phyloP scores from a whole-genome alignment of 192 early-diverging fungal genomes.

The Podochytrium sp. region DNA sequence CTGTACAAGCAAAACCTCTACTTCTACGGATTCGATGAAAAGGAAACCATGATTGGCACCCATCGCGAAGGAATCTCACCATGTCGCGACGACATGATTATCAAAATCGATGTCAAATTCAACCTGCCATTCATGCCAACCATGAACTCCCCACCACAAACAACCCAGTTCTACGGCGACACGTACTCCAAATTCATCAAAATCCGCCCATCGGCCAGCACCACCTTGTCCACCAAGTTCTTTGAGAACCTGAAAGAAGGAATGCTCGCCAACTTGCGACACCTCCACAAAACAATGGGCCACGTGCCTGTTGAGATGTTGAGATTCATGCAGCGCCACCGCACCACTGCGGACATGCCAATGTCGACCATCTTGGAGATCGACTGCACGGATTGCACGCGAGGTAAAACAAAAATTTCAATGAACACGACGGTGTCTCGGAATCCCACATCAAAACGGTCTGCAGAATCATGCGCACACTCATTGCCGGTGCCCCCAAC shows the following conservation, averaged over 20 bases:
- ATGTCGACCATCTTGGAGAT: not conserved
- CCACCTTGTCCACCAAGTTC: not conserved
- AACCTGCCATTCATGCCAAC: not conserved
- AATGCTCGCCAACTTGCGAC: not conserved
- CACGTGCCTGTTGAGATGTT: not conserved
- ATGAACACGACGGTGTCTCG: not conserved
- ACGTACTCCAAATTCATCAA: not conserved
- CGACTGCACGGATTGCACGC: not conserved
- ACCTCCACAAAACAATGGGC: not conserved
- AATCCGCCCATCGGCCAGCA: not conserved
- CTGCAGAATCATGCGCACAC: not conserved
- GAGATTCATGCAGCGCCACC: not conserved
- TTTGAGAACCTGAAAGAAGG: not conserved
- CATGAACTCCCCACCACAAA: not conserved
- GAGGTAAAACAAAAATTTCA: not conserved
- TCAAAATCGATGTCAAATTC: not conserved
- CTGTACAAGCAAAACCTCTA: not conserved
- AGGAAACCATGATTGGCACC: not conserved
- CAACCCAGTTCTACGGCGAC: not conserved
- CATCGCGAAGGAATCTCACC: not conserved
- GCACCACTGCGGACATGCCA: not conserved
- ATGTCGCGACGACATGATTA: not conserved
- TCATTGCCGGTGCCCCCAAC: too few relatives aligned
- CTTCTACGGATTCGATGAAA: not conserved
- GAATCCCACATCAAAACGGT: not conserved